Conservation (phyloP, 2,329 filamentous ascomycete species). For the Coleophoma crateriformis region DNA sequence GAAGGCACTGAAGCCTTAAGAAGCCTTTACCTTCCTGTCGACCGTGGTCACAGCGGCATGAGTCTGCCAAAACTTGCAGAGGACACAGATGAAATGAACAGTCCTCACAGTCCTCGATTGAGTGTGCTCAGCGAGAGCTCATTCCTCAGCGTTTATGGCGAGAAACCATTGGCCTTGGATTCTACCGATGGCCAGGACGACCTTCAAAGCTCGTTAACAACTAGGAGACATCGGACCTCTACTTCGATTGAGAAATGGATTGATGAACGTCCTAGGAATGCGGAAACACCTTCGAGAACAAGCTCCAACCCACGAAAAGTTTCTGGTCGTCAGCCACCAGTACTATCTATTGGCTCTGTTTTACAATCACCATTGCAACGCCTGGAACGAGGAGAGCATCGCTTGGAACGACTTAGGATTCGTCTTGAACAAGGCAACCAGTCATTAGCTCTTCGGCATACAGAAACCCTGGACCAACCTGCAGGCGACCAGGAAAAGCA, state of each 20-base stretch:
- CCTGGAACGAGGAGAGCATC: background rate
- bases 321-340: conserved; percentile 24
- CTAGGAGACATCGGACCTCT: conserved; percentile 12
- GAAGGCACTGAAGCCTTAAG: conserved; percentile 56
- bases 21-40: conserved; percentile 44
- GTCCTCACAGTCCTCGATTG: conserved; percentile 51
- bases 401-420: conserved; percentile 38
- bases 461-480: conserved; percentile 11
- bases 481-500: conserved; percentile 7
- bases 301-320: conserved; percentile 4
- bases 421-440: conserved; percentile 13
- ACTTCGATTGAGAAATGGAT: conserved; percentile 26
- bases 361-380: conserved; percentile 46
- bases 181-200: conserved; percentile 2
- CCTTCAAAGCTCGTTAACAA: conserved; percentile 7
- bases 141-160: conserved; percentile 59
- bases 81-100: conserved; percentile 23
- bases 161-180: conserved; percentile 24
- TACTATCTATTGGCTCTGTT: conserved; percentile 40
- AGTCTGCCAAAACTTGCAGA: conserved; percentile 45
- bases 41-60: conserved; percentile 35
- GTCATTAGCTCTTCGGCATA: conserved; percentile 16
- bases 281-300: conserved; percentile 6
- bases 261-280: conserved; percentile 16
- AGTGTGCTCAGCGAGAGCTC: conserved; percentile 65